These are phyloP conservation scores for Geranium rotundifolium DNA, from an alignment of 345 rosid genomes.

Conservation along the genomic window DNA sequence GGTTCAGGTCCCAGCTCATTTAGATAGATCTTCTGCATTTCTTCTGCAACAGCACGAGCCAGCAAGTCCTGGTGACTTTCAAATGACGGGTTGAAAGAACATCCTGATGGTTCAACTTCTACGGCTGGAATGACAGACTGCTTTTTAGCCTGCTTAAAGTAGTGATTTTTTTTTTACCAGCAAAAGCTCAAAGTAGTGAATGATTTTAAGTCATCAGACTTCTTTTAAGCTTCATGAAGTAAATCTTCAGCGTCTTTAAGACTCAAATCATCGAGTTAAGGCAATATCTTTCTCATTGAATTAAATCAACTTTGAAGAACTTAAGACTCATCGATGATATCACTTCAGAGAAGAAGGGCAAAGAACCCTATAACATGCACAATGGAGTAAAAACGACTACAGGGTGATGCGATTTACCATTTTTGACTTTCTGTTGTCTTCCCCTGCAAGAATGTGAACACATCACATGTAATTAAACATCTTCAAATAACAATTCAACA, in stretches of 20 bases:
- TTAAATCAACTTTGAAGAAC: too few relatives aligned
- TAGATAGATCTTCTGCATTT: slow-evolving; percentile 77
- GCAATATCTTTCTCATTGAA: too few relatives aligned
- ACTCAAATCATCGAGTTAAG: too few relatives aligned
- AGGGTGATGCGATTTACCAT: slow-evolving; percentile 30
- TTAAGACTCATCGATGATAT: too few relatives aligned
- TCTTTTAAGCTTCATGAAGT: neutral
- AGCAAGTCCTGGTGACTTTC: slow-evolving; percentile 88
- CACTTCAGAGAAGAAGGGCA: neutral
- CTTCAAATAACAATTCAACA: neutral
- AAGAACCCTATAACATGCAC: too few relatives aligned
- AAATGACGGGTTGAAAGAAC: slow-evolving; percentile 71
- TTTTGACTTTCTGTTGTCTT: slow-evolving; percentile 25
- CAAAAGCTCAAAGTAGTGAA: slow-evolving; percentile 3
- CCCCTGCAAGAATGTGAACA: slow-evolving; percentile 25
- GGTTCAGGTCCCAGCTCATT: slow-evolving; percentile 83
- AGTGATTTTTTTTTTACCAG: too few relatives aligned
- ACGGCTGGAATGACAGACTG: slow-evolving; percentile 73
- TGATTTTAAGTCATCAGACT: neutral
- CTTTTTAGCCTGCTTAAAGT: slow-evolving; percentile 27
- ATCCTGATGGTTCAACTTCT: slow-evolving; percentile 87
- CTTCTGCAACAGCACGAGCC: slow-evolving; percentile 93
- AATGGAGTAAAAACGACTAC: neutral
- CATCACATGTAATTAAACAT: slow-evolving; percentile 2
- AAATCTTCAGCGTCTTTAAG: too few relatives aligned